A percentile compares a stretch with the other conserved stretches of the same genome.
Conservation (phyloP, 768 basidiomycete species). For the Leccinum truebloodii region DNA sequence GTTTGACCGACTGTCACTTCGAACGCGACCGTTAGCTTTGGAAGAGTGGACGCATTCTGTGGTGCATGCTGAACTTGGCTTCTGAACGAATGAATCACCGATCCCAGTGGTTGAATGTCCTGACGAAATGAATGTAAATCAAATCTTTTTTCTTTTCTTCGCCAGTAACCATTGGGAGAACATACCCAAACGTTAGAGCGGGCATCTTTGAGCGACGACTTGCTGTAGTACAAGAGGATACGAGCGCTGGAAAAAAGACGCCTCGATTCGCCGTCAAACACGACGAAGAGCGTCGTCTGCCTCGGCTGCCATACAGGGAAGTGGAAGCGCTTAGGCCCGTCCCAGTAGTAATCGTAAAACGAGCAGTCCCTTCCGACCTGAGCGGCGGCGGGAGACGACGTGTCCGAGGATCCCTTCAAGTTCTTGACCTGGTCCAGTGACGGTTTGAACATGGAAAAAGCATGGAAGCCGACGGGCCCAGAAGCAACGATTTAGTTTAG, state of each 20-base stretch:
- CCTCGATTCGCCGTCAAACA: constrained; percentile 25
- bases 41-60: constrained; percentile 18
- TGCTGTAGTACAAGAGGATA: constrained; percentile 21
- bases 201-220: constrained; percentile 6
- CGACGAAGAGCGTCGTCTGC: constrained; percentile 23
- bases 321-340: constrained; percentile 22
- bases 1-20: constrained; percentile 16
- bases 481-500: neutral
- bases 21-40: constrained; percentile 22
- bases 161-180: neutral
- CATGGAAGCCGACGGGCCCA: neutral
- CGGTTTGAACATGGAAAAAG: neutral
- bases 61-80: constrained; percentile 1
- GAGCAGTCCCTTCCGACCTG: constrained; percentile 5
- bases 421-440: neutral
- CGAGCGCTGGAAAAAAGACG: constrained; percentile 23
- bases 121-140: neutral
- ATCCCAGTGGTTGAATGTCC: constrained; percentile 22
- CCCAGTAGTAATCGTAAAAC: constrained; percentile 24
- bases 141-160: neutral
- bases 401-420: neutral
- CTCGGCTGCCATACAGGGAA: constrained; percentile 27
- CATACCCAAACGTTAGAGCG: constrained; percentile 24
- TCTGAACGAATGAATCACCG: constrained; percentile 12
- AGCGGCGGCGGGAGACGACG: neutral